Base-by-base conservation (phyloP, 73 alveolate species). In the Durusdinium trenchii region DNA sequence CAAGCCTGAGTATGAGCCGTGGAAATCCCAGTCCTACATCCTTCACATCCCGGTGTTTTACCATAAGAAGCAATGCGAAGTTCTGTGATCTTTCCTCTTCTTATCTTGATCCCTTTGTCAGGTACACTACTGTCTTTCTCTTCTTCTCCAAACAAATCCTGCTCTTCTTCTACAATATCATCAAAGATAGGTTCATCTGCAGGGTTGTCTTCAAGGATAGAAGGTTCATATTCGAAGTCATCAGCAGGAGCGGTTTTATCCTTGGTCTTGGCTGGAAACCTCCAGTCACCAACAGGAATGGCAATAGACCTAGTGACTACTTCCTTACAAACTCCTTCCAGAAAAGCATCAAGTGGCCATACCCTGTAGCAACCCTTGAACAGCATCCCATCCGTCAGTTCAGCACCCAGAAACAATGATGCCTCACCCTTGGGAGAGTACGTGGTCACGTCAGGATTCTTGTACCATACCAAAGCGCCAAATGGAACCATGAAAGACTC, bases 401-500 rank as follows among this genome's bases (percentile, higher is more conserved):
- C 78, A 26, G 94, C 78, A 7, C 94, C 94, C 38, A 84, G 50
- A 46, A 50, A 84, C 35, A 84, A 36, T 3, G 79, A n/a, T 0
- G 94, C 60, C 54, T 84, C 94, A 9, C 94, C 94, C 40, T 42
- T 50, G 2, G 94, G 94, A 7, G 75, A 75, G 40, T 35, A 84
- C 32, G 94, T 35, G 23, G 32, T 9, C 3, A 78, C 75, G 26
- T 84, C 38, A 7, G 67, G 67, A 10, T 51, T 42, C 43, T 54
- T 84, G 60, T 84, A 84, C 94, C 94, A 84, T 12, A 51, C 94
- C 57, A 84, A 84, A 0, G 94, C 94, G 10, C 76, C 76, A 52
- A 84, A 52, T 12, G 78, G 94, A 1, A 84, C 38, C 94, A 84
- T 14, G 79, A 36, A 85, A 14, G 60, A 40, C 26, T 85, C 94